A percentile compares a stretch with the other conserved stretches of the same genome.
Evolutionary conservation across 1,284 basidiomycete genomes (phyloP).

Genomic region (Apiotrichum akiyoshidainum): DNA sequence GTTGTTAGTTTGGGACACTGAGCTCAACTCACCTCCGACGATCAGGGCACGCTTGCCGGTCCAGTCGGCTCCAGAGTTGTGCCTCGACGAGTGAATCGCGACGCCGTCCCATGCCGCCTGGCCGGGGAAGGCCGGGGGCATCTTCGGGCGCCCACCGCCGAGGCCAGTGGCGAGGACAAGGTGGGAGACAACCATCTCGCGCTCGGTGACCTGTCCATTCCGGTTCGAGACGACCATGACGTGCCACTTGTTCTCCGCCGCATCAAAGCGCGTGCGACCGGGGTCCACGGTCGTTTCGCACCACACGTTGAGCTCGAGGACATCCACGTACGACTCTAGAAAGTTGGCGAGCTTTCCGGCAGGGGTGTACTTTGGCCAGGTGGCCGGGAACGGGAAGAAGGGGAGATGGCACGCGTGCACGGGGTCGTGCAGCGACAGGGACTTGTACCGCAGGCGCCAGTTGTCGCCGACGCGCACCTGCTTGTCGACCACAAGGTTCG

Average conservation of each 20-base stretch:
- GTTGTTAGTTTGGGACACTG: background rate
- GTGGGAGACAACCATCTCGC: slow-evolving; percentile 55
- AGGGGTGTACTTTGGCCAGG: slow-evolving; percentile 38
- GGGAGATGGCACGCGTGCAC: slow-evolving; percentile 52
- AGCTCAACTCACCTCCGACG: slow-evolving; percentile 52
- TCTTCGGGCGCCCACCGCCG: slow-evolving; percentile 57
- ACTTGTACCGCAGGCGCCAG: slow-evolving; percentile 59
- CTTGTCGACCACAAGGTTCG: slow-evolving; percentile 59
- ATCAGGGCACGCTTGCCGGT: slow-evolving; percentile 61
- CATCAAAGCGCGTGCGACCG: slow-evolving; percentile 53
- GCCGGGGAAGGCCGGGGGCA: slow-evolving; percentile 51
- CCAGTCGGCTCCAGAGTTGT: slow-evolving; percentile 57
- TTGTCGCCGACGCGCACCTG: slow-evolving; percentile 59
- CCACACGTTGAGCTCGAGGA: slow-evolving; percentile 66
- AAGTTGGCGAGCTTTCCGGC: slow-evolving; percentile 62
- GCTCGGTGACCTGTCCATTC: slow-evolving; percentile 49
- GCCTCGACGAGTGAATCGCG: slow-evolving; percentile 58
- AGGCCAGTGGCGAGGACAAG: slow-evolving; percentile 62
- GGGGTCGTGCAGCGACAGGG: slow-evolving; percentile 63
- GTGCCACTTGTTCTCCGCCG: slow-evolving; percentile 57
- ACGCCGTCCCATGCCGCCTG: slow-evolving; percentile 59
- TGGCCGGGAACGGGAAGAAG: slow-evolving; percentile 34
- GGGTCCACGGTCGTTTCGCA: slow-evolving; percentile 56
- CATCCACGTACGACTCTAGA: slow-evolving; percentile 64
- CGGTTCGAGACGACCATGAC: slow-evolving; percentile 54